A percentile compares a stretch with the other conserved stretches of the same genome.
phyloP scores from a whole-genome alignment of 345 rosid genomes.

The Capsella bursapastoris region DNA sequence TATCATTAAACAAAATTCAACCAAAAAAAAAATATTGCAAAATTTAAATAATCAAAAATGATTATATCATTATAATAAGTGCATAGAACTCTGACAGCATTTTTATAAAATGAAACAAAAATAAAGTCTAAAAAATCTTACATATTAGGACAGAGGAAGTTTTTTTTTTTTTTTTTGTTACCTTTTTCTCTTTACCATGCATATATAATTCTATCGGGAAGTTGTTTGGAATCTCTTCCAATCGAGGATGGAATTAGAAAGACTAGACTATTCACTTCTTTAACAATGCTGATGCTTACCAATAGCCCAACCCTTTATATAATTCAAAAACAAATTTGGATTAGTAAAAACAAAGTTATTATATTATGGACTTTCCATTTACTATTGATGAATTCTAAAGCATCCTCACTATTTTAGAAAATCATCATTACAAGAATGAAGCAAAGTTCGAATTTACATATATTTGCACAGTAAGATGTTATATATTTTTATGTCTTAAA shows the following conservation, averaged over 20 bases:
- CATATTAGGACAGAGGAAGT: too few relatives aligned
- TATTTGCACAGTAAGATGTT: not conserved
- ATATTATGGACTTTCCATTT: not conserved
- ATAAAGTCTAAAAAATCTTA: too few relatives aligned
- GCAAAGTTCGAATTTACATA: not conserved
- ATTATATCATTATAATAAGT: too few relatives aligned
- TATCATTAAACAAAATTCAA: too few relatives aligned
- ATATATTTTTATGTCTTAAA: conserved; percentile 4
- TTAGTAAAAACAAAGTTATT: not conserved
- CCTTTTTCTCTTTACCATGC: not conserved
- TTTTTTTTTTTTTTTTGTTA: not conserved
- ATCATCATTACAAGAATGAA: conserved; percentile 9
- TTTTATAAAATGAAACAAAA: too few relatives aligned
- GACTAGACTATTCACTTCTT: not conserved
- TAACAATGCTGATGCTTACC: not conserved
- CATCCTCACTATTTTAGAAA: not conserved
- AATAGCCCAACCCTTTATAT: not conserved
- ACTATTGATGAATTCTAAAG: not conserved
- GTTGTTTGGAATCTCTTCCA: not conserved
- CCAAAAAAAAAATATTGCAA: too few relatives aligned
- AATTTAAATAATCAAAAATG: too few relatives aligned
- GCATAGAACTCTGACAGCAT: too few relatives aligned
- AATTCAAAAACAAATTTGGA: not conserved
- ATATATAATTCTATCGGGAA: not conserved
- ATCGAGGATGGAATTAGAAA: not conserved